phyloP scores from a whole-genome alignment of 495 filamentous ascomycete species.

The Aspergillus steynii region DNA sequence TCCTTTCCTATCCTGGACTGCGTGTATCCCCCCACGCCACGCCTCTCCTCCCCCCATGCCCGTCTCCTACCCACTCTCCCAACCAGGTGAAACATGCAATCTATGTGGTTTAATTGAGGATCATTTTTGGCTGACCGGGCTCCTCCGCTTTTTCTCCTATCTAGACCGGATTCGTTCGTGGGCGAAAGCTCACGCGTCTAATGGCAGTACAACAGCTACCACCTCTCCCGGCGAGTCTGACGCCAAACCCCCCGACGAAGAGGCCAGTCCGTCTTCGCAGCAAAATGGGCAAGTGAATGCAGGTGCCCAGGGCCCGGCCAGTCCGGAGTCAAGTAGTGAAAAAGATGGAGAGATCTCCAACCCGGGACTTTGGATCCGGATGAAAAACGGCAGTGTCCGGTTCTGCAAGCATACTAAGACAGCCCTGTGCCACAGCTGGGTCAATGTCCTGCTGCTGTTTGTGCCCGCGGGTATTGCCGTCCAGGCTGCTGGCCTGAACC shows the following conservation, averaged over 20 bases:
- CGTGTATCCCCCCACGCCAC: neutral
- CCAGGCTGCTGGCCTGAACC: slow-evolving; percentile 49
- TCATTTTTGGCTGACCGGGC: neutral
- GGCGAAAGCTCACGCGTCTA: slow-evolving; percentile 52
- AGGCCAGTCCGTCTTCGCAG: slow-evolving; percentile 14
- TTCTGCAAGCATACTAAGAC: slow-evolving; percentile 41
- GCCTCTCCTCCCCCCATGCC: neutral
- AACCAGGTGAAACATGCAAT: neutral
- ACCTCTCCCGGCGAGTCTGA: slow-evolving; percentile 9
- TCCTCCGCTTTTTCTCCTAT: slow-evolving; percentile 4
- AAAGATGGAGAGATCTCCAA: slow-evolving; percentile 24
- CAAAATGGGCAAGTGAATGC: slow-evolving; percentile 43
- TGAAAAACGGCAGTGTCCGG: slow-evolving; percentile 36
- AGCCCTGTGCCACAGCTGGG: slow-evolving; percentile 59
- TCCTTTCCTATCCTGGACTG: slow-evolving; percentile 6
- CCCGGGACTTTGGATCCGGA: slow-evolving; percentile 30
- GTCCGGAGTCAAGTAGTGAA: slow-evolving; percentile 23
- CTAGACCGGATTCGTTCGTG: slow-evolving; percentile 49
- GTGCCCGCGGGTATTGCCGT: slow-evolving; percentile 77
- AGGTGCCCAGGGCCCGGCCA: slow-evolving; percentile 19
- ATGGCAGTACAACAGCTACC: slow-evolving; percentile 14
- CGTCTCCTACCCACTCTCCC: neutral
- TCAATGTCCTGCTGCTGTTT: slow-evolving; percentile 78
- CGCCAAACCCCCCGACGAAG: slow-evolving; percentile 14
- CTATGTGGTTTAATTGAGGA: neutral